phyloP scores from a whole-genome alignment of 129 eudicot genomes.

The Scalesia atractyloides region DNA sequence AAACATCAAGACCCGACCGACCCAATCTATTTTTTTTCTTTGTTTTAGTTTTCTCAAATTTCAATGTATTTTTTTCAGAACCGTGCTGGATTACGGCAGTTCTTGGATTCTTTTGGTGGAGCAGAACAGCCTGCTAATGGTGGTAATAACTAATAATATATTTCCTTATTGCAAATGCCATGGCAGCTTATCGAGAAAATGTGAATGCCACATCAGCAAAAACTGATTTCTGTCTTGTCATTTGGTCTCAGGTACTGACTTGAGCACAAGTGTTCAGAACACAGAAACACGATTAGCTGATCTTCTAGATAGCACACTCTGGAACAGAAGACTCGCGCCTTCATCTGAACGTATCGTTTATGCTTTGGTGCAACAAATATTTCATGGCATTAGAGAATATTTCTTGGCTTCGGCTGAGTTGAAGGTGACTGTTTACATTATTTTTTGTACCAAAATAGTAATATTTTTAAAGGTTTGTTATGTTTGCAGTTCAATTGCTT shows the following conservation, averaged over 20 bases:
- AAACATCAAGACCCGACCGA: background rate
- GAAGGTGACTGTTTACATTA: slow-evolving; percentile 48
- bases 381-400: slow-evolving; percentile 94
- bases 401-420: slow-evolving; percentile 91
- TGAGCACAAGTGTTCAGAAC: slow-evolving; percentile 59
- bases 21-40: slow-evolving; percentile 2
- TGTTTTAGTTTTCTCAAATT: slow-evolving; percentile 11
- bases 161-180: background rate
- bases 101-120: slow-evolving; percentile 95
- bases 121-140: slow-evolving; percentile 63
- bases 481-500: slow-evolving; percentile 96
- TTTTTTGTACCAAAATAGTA: background rate
- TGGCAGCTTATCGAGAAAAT: slow-evolving; percentile 5
- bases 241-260: slow-evolving; percentile 66
- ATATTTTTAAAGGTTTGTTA: background rate
- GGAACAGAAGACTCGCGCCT: slow-evolving; percentile 96
- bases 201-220: slow-evolving; percentile 10
- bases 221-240: slow-evolving; percentile 29
- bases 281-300: slow-evolving; percentile 94
- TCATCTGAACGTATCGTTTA: slow-evolving; percentile 98
- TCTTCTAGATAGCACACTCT: slow-evolving; percentile 91
- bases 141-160: slow-evolving; percentile 29
- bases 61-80: slow-evolving; percentile 47
- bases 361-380: slow-evolving; percentile 97
- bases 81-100: slow-evolving; percentile 95